Evolutionary conservation across 2,329 filamentous ascomycete genomes (phyloP), one percentile per base, ranked within the genome.

Genomic region (Fusarium vanettenii): DNA sequence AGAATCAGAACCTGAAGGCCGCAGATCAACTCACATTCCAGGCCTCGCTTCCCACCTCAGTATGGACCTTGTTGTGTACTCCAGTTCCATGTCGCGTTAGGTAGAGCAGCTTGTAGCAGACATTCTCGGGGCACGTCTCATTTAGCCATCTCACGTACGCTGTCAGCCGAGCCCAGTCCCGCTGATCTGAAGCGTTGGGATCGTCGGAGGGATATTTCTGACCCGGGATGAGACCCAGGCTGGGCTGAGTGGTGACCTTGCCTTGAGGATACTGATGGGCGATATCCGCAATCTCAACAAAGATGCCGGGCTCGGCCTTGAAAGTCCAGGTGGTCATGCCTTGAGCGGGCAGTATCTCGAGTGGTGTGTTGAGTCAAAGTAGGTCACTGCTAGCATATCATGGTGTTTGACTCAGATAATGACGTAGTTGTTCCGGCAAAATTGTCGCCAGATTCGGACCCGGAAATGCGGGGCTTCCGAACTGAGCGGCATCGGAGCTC

Each of bases 41-140:
- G 13, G 84, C 87, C 5, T 85, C 84, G 0, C 86, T 89, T 45
- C 89, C 89, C 67, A 90, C 90, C 73, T 86, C 87, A n/a, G 84
- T 82, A 73, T 90, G 87, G 64, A 88, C 88, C 62, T 82, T 81
- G 67, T 86, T 86, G 59, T 86, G 84, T 62, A 78, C 82, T 27
- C 89, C 90, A 74, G 89, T 83, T 16, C 90, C 90, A 76, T 92
- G 90, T 16, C 90, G 86, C 25, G 87, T 89, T 67, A 91, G 81
- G 69, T 83, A 85, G 13, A 91, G 69, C 14, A 91, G 83, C 66
- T 89, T 88, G 81, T 90, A 92, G 16, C 78, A 79, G n/a, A 86
- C 85, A 62, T 83, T 85, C 5, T 80, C 73, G 0, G 84, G 81
- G 4, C 83, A 82, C 8, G 83, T 77, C 11, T 81, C 64, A 77